These are phyloP conservation scores for Rhododendron henanense DNA, from an alignment of 148 eudicot genomes.

Conservation along the genomic window DNA sequence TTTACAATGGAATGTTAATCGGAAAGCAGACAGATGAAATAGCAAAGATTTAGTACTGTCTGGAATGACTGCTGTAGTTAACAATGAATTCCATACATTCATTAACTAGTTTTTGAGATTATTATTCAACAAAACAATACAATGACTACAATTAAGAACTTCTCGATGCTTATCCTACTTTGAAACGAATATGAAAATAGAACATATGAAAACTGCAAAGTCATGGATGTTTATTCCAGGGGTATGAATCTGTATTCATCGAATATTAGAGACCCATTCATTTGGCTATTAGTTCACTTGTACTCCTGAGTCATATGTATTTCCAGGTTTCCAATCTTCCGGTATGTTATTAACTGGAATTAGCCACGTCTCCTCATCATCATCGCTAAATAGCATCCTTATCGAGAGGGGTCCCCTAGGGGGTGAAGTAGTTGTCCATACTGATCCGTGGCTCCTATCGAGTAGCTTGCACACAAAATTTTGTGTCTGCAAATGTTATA, in stretches of 20 bases:
- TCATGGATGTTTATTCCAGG: not conserved
- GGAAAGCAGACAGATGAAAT: not conserved
- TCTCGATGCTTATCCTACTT: not conserved
- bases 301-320: constrained; percentile 70
- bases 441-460: constrained; percentile 68
- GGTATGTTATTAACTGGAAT: constrained; percentile 63
- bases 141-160: not conserved
- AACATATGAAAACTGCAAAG: not conserved
- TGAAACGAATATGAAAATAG: not conserved
- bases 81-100: not conserved
- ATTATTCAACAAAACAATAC: not conserved
- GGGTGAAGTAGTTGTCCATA: constrained; percentile 65
- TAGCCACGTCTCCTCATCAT: constrained; percentile 57
- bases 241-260: not conserved
- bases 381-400: constrained; percentile 70
- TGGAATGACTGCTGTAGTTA: not conserved
- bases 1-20: not conserved
- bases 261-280: not conserved
- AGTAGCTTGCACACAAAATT: constrained; percentile 61
- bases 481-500: constrained; percentile 37
- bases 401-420: constrained; percentile 57
- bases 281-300: constrained; percentile 36
- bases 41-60: not conserved
- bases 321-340: constrained; percentile 62
- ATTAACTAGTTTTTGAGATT: not conserved